These are phyloP conservation scores for Aspergillus sparsus DNA, from an alignment of 495 filamentous ascomycete genomes.

Conservation along the genomic window DNA sequence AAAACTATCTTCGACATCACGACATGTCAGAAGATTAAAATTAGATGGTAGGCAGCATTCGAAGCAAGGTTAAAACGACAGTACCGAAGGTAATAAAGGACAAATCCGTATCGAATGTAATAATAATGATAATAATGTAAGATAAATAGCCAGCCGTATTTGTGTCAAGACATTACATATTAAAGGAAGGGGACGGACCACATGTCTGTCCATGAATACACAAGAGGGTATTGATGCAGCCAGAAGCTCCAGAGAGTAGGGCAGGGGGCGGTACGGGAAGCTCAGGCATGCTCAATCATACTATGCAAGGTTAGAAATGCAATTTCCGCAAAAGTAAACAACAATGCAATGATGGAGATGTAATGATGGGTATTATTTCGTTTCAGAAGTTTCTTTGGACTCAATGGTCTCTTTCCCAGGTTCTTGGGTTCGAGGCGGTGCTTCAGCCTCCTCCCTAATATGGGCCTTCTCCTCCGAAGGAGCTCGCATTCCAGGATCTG, in stretches of 20 bases:
- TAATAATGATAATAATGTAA: background rate
- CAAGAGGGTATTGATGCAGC: constrained; percentile 31
- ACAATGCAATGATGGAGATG: constrained; percentile 15
- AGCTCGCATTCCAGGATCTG: constrained; percentile 24
- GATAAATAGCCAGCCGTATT: constrained; percentile 12
- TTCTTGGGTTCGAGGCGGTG: constrained; percentile 17
- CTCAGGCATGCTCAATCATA: constrained; percentile 19
- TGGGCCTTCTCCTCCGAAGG: constrained; percentile 27
- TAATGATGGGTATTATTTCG: constrained; percentile 21
- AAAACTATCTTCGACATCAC: no score
- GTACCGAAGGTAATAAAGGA: background rate
- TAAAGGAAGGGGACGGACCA: constrained; percentile 20
- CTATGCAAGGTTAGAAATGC: constrained; percentile 23
- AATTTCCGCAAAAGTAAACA: constrained; percentile 15
- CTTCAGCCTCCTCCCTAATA: constrained; percentile 34
- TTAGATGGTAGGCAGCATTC: background rate
- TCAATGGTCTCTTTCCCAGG: constrained; percentile 35
- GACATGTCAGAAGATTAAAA: no score
- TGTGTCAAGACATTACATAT: constrained; percentile 30
- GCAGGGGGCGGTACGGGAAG: constrained; percentile 5
- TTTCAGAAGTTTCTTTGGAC: constrained; percentile 27
- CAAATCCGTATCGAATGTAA: background rate
- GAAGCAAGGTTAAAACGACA: background rate
- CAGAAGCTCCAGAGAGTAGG: constrained; percentile 13
- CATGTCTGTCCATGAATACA: constrained; percentile 26